A percentile compares a stretch with the other conserved stretches of the same genome.
phyloP scores from a whole-genome alignment of 495 filamentous ascomycete species.

The Amniculicola lignicola region DNA sequence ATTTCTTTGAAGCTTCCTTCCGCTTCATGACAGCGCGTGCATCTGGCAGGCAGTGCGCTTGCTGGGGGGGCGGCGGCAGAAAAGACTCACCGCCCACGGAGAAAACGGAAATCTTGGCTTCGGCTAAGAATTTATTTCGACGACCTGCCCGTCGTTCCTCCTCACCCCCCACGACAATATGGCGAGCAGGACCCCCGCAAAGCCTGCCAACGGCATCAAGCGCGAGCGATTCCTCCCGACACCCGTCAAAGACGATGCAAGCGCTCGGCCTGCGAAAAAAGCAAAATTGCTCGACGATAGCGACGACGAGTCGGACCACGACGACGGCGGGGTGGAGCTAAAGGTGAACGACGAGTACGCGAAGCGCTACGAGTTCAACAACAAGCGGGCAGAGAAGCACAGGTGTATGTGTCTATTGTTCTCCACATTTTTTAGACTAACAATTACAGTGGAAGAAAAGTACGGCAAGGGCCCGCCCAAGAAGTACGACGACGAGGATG shows the following conservation, averaged over 20 bases:
- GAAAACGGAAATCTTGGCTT: too few species aligned
- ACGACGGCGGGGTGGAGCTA: conserved; percentile 49
- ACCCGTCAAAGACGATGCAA: background rate
- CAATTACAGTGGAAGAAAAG: conserved; percentile 73
- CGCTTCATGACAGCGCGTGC: too few species aligned
- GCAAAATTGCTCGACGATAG: conserved; percentile 37
- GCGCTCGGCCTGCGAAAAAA: conserved; percentile 33
- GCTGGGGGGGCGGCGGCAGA: too few species aligned
- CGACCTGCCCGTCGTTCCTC: too few species aligned
- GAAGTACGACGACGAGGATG: conserved; percentile 48
- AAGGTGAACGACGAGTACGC: conserved; percentile 92
- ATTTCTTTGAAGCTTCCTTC: too few species aligned
- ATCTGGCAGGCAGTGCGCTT: too few species aligned
- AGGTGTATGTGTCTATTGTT: conserved; percentile 56
- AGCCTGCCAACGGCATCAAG: background rate
- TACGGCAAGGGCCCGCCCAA: conserved; percentile 51
- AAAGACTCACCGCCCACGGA: too few species aligned
- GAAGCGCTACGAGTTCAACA: conserved; percentile 88
- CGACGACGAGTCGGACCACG: conserved; percentile 43
- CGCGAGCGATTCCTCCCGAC: background rate
- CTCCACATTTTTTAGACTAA: conserved; percentile 5
- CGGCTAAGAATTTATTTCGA: too few species aligned
- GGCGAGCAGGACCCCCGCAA: background rate
- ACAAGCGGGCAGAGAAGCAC: conserved; percentile 87
- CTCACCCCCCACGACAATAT: too few species aligned